Base-by-base conservation (phyloP, 768 basidiomycete species). In the Asterophora parasitica region DNA sequence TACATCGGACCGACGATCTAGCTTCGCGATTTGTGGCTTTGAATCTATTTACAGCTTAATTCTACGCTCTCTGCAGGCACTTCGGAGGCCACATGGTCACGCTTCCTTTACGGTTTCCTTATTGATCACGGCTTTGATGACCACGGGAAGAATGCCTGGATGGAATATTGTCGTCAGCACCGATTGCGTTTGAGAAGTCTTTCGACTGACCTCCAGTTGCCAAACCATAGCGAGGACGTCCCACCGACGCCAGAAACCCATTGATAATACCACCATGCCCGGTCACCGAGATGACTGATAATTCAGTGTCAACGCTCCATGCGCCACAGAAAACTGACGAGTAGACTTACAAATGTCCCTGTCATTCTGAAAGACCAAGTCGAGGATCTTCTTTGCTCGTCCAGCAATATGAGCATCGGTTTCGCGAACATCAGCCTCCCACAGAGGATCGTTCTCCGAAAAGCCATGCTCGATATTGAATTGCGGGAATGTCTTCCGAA, bases 211-310 rank as follows among this genome's bases (percentile, higher is more conserved):
- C 86, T 70, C 86, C 85, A 4, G 83, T 85, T 1, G 79, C 75
- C 16, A 87, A 61, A 4, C 55, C 40, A 59, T 76, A 81, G 7
- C 44, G 49, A 2, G 59, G 58, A n/a, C 81, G 72, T 4, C 69
- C 76, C 23, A 79, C 62, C 0, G 71, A 71, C 3, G 59, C 64
- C 54, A 85, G 53, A 42, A 85, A 76, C 1, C 74, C 78, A 36
- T 74, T 72, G 35, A 83, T 82, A 50, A 82, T 75, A 0, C 78
- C 82, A 13, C 77, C 72, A 57, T 89, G 87, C 1, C 79, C 76
- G 1, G 83, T 84, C 49, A 87, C 74, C 4, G 83, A 81, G 13
- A 87, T 74, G 53, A 77, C 86, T 88, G 44, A 44, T 34, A 19
- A 33, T 8, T 40, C 19, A 34, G 27, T 28, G 20, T 4, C 27